A percentile compares a stretch with the other conserved stretches of the same genome.
These are phyloP conservation scores for Plasmodium fragile DNA, from an alignment of 169 alveolate species.

Conservation along the genomic window DNA sequence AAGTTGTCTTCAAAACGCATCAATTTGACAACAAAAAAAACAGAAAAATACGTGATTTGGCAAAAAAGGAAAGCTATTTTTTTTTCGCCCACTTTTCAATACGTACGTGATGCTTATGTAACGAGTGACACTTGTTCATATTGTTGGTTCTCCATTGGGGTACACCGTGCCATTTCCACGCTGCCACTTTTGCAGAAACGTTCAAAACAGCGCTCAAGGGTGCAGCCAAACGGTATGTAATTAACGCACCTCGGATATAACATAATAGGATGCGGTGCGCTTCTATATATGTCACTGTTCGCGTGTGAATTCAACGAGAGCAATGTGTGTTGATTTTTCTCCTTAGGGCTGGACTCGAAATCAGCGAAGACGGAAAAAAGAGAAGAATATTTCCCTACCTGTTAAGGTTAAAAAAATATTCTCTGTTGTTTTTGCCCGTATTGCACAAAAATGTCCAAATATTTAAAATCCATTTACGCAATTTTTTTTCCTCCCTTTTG, in stretches of 20 bases:
- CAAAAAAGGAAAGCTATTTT: background rate
- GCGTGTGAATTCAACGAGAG: background rate
- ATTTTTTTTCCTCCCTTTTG: background rate
- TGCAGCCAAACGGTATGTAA: slow-evolving; percentile 80
- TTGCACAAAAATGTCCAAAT: background rate
- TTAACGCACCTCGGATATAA: background rate
- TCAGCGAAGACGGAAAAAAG: slow-evolving; percentile 78
- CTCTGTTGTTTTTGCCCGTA: background rate
- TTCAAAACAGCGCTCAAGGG: slow-evolving; percentile 83
- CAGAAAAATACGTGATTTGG: background rate
- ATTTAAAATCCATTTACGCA: background rate
- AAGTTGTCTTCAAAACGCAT: background rate
- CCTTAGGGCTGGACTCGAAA: slow-evolving; percentile 80
- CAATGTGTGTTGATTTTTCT: background rate
- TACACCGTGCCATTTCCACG: background rate
- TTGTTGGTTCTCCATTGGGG: background rate
- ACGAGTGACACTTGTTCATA: background rate
- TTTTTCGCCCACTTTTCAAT: background rate
- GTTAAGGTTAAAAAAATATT: slow-evolving; percentile 54
- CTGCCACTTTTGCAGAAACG: slow-evolving; percentile 62
- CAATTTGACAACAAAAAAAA: background rate
- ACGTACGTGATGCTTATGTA: background rate
- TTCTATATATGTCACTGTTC: background rate
- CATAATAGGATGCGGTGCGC: background rate
- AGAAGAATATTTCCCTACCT: slow-evolving; percentile 83